Percentiles rank a stretch among this genome's conserved stretches.
Conservation (phyloP, 139 green algal species). For the Picochlorum sp. region DNA sequence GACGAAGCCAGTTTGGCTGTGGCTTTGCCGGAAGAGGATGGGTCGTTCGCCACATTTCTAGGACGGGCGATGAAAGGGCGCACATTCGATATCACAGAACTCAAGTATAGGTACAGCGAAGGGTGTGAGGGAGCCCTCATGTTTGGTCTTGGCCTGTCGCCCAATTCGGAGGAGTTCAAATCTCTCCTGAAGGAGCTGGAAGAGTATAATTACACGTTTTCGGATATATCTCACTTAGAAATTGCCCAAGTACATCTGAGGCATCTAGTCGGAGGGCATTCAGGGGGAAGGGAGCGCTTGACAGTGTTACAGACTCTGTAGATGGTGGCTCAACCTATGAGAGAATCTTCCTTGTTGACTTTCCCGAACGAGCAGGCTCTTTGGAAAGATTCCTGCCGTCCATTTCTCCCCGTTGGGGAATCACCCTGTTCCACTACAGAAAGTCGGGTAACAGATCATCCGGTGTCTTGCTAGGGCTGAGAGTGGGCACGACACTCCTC, state of each 20-base stretch:
- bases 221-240: slow-evolving; percentile 65
- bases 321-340: slow-evolving; percentile 43
- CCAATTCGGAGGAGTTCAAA: slow-evolving; percentile 24
- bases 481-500: slow-evolving; percentile 9
- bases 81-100: slow-evolving; percentile 36
- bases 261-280: slow-evolving; percentile 71
- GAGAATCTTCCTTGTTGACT: slow-evolving; percentile 69
- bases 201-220: slow-evolving; percentile 42
- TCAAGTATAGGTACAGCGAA: slow-evolving; percentile 24
- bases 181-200: slow-evolving; percentile 58
- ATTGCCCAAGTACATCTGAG: slow-evolving; percentile 73
- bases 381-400: slow-evolving; percentile 72
- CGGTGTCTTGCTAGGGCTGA: slow-evolving; percentile 69
- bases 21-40: slow-evolving; percentile 69
- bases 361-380: slow-evolving; percentile 84
- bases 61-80: slow-evolving; percentile 27
- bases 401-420: slow-evolving; percentile 72
- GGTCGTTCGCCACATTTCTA: slow-evolving; percentile 60
- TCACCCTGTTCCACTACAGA: slow-evolving; percentile 98
- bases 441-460: slow-evolving; percentile 43
- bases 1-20: slow-evolving; percentile 78
- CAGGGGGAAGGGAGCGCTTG: slow-evolving; percentile 18
- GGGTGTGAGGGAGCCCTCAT: slow-evolving; percentile 53
- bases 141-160: slow-evolving; percentile 50
- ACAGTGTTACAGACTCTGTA: not conserved